These are phyloP conservation scores for Scheffersomyces coipomensis DNA, from an alignment of 805 yeast genomes.

Conservation along the genomic window DNA sequence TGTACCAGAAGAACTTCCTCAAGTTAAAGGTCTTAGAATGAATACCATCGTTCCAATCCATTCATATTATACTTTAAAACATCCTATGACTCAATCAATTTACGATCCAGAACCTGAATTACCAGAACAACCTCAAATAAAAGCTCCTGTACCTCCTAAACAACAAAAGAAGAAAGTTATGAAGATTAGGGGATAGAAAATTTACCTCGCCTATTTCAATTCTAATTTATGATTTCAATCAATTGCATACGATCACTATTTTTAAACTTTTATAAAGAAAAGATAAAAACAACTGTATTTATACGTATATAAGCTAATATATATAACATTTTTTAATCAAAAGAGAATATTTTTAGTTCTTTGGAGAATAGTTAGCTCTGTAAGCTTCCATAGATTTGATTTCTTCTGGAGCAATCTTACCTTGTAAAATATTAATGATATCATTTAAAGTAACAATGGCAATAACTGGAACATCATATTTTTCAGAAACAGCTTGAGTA, in stretches of 20 bases:
- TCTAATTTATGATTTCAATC: too few relatives aligned
- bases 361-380: slow-evolving; percentile 49
- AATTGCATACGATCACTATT: too few relatives aligned
- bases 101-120: slow-evolving; percentile 56
- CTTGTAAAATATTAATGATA: slow-evolving; percentile 61
- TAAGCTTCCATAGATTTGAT: slow-evolving; percentile 58
- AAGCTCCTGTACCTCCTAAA: slow-evolving; percentile 39
- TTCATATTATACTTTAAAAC: slow-evolving; percentile 75
- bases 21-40: slow-evolving; percentile 84
- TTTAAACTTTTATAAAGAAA: too few relatives aligned
- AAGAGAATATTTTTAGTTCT: slow-evolving; percentile 6
- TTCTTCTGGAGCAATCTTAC: slow-evolving; percentile 57
- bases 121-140: slow-evolving; percentile 17
- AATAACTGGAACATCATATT: slow-evolving; percentile 77
- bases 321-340: background rate
- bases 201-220: background rate
- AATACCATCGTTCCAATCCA: slow-evolving; percentile 87
- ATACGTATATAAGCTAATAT: too few relatives aligned
- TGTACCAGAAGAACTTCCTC: slow-evolving; percentile 61
- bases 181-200: slow-evolving; percentile 53
- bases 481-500: slow-evolving; percentile 72
- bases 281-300: too few relatives aligned
- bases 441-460: slow-evolving; percentile 77
- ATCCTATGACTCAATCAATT: slow-evolving; percentile 74
- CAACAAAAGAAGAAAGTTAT: slow-evolving; percentile 56